Evolutionary conservation across 108 stramenopile genomes (phyloP).

Genomic region (Mayamaea pseudoterrestris): DNA sequence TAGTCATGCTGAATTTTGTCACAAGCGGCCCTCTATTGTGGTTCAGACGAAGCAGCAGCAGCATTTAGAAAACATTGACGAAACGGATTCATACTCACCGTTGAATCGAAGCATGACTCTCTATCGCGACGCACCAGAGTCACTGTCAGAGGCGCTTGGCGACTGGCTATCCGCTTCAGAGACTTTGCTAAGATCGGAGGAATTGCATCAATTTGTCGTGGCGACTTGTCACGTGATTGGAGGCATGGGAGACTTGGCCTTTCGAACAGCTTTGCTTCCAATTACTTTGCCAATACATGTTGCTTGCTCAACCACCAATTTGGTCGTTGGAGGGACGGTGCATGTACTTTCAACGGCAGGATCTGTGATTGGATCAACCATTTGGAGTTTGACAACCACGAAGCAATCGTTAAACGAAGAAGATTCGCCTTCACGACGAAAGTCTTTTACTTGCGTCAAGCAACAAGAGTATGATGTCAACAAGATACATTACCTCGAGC

Average conservation of each 20-base stretch:
- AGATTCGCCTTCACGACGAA: not conserved
- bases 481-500: constrained; percentile 16
- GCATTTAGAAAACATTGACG: no score
- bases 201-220: constrained; percentile 20
- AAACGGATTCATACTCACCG: no score
- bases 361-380: not conserved
- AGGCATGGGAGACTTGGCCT: constrained; percentile 10
- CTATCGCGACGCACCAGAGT: not conserved
- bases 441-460: not conserved
- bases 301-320: constrained; percentile 13
- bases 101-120: not conserved
- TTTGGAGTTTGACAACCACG: not conserved
- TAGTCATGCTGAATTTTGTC: no score
- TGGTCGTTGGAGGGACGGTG: constrained; percentile 8
- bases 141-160: not conserved
- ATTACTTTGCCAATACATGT: constrained; percentile 29
- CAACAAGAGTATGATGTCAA: not conserved
- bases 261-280: constrained; percentile 26
- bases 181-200: constrained; percentile 14
- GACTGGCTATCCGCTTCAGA: constrained; percentile 4
- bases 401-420: not conserved
- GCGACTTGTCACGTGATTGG: constrained; percentile 8
- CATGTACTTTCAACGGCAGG: constrained; percentile 1
- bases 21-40: no score
- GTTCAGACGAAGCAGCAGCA: no score